Evolutionary conservation across 1,284 basidiomycete genomes (phyloP).

Genomic region (Apiotrichum akiyoshidainum): DNA sequence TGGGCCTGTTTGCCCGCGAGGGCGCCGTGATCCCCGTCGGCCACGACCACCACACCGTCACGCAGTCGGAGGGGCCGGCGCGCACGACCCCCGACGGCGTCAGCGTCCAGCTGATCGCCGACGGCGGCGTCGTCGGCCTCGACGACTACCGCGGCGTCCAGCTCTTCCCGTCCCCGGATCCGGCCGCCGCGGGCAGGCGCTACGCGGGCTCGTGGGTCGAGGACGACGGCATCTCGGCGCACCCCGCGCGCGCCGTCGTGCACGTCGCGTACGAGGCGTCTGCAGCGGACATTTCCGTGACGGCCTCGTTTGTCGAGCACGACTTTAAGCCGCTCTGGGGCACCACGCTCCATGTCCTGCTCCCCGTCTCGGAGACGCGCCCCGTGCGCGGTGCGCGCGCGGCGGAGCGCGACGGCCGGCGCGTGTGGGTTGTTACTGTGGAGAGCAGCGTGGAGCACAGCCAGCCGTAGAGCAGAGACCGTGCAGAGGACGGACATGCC

Average conservation of each 20-base stretch:
- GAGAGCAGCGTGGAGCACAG: not conserved
- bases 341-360: conserved; percentile 39
- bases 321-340: conserved; percentile 51
- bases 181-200: not conserved
- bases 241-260: conserved; percentile 39
- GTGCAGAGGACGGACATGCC: too few relatives aligned
- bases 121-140: conserved; percentile 48
- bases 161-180: conserved; percentile 40
- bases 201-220: conserved; percentile 48
- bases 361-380: conserved; percentile 44
- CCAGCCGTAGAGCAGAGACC: too few relatives aligned
- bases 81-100: conserved; percentile 49
- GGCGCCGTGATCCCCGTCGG: conserved; percentile 51
- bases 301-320: conserved; percentile 35
- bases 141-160: conserved; percentile 52
- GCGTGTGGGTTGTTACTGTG: conserved; percentile 13
- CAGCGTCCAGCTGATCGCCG: conserved; percentile 41
- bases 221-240: conserved; percentile 51
- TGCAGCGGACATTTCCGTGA: conserved; percentile 35
- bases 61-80: conserved; percentile 37
- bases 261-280: conserved; percentile 33
- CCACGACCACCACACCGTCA: conserved; percentile 48
- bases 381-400: conserved; percentile 28
- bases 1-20: conserved; percentile 50
- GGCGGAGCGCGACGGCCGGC: conserved; percentile 17